Percentiles rank a stretch among this genome's conserved stretches.
These are phyloP conservation scores for Erodium texanum DNA, from an alignment of 441 rosid genomes.

Conservation along the genomic window DNA sequence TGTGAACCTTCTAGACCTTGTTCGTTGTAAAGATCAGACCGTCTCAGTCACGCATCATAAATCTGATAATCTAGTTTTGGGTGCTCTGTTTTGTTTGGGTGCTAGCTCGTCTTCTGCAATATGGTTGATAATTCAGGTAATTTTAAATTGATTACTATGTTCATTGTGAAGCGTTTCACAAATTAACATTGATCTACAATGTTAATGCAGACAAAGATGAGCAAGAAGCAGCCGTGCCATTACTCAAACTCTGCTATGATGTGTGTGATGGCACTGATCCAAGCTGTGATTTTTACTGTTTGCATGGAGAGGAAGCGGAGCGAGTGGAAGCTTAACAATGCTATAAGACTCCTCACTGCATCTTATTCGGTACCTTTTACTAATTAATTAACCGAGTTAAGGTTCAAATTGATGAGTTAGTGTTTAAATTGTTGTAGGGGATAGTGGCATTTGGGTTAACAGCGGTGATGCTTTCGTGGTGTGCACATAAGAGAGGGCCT, in stretches of 20 bases:
- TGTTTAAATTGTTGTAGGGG: too few relatives aligned
- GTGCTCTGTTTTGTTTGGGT: conserved; percentile 32
- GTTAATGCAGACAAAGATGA: conserved; percentile 20
- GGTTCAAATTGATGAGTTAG: too few relatives aligned
- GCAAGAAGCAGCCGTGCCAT: conserved; percentile 14
- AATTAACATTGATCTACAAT: too few relatives aligned
- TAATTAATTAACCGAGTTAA: too few relatives aligned
- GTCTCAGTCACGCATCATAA: conserved; percentile 8
- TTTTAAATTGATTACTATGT: neutral
- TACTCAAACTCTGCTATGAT: conserved; percentile 20
- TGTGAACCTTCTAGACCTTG: conserved; percentile 29
- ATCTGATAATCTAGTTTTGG: conserved; percentile 15
- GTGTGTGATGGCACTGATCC: conserved; percentile 22
- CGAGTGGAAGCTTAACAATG: conserved; percentile 24
- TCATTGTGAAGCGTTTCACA: neutral
- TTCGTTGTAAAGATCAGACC: neutral
- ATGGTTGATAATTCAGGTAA: conserved; percentile 47
- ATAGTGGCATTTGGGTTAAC: conserved; percentile 1
- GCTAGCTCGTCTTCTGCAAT: conserved; percentile 33
- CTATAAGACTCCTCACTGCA: conserved; percentile 21
- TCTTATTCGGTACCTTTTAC: conserved; percentile 18
- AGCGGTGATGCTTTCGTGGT: neutral
- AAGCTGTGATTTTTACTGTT: conserved; percentile 13
- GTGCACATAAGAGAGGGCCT: conserved; percentile 11
- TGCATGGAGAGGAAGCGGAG: conserved; percentile 22